These are phyloP conservation scores for Podosphaera aphanis DNA, from an alignment of 2,329 filamentous ascomycete genomes.

Conservation along the genomic window DNA sequence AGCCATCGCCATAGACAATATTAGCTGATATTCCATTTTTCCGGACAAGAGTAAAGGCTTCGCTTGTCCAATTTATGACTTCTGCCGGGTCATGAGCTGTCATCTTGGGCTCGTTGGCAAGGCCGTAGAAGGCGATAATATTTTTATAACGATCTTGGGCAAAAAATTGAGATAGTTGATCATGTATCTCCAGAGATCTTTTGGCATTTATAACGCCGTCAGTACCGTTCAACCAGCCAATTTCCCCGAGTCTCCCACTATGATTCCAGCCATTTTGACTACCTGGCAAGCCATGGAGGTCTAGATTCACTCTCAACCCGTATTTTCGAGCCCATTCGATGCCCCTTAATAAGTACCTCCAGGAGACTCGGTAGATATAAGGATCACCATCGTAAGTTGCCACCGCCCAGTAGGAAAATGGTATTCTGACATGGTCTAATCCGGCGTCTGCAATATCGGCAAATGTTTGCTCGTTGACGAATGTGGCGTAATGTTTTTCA, in stretches of 20 bases:
- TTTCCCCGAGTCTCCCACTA: conserved; percentile 56
- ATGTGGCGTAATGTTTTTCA: conserved; percentile 80
- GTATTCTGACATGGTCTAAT: conserved; percentile 90
- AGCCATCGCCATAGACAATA: conserved; percentile 80
- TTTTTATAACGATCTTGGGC: conserved; percentile 81
- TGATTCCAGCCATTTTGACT: conserved; percentile 98
- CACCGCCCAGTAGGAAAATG: conserved; percentile 87
- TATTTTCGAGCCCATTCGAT: conserved; percentile 90
- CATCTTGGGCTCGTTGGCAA: conserved; percentile 88
- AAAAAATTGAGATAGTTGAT: conserved; percentile 74
- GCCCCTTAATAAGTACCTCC: conserved; percentile 75
- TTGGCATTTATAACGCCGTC: conserved; percentile 57
- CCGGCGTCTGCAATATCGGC: conserved; percentile 64
- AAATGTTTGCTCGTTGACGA: conserved; percentile 68
- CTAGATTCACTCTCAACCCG: conserved; percentile 76
- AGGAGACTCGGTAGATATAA: conserved; percentile 65
- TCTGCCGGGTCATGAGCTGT: conserved; percentile 44
- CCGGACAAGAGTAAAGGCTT: conserved; percentile 49
- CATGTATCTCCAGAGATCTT: conserved; percentile 66
- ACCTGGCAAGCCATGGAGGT: conserved; percentile 75
- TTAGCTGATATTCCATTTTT: conserved; percentile 49
- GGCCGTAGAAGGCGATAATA: conserved; percentile 73
- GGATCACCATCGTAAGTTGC: conserved; percentile 64
- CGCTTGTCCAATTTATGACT: conserved; percentile 47
- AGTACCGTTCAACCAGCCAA: conserved; percentile 75